Percentiles rank a stretch among this genome's conserved stretches.
Conservation (phyloP, 2,329 filamentous ascomycete species). For the Thielaviopsis populi region DNA sequence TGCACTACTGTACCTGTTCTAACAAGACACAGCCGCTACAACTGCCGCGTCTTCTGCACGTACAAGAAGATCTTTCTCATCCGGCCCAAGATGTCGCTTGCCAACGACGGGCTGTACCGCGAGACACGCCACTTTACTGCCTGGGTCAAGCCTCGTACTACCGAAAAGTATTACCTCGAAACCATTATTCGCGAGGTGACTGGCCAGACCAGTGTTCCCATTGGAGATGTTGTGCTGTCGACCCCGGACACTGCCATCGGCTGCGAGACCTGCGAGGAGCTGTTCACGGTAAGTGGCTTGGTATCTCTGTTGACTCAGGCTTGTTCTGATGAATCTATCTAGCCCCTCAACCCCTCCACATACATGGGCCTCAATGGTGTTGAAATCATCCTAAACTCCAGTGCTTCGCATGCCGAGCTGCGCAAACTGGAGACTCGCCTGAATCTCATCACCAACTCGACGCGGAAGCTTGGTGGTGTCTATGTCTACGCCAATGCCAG, state of each 20-base stretch:
- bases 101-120: conserved; percentile 27
- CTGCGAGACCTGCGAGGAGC: conserved; percentile 29
- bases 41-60: conserved; percentile 25
- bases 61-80: conserved; percentile 21
- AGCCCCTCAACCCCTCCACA: conserved; percentile 31
- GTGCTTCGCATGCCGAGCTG: conserved; percentile 32
- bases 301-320: background rate
- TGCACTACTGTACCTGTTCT: background rate
- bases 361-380: conserved; percentile 52
- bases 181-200: conserved; percentile 22
- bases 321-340: too few species aligned
- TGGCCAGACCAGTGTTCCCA: conserved; percentile 25
- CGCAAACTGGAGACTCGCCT: conserved; percentile 51
- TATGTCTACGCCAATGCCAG: conserved; percentile 32
- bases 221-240: conserved; percentile 29
- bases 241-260: conserved; percentile 28
- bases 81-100: conserved; percentile 23
- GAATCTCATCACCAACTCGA: conserved; percentile 51
- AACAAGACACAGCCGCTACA: conserved; percentile 23
- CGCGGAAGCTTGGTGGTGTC: conserved; percentile 43
- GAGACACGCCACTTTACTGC: conserved; percentile 29
- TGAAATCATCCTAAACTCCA: conserved; percentile 23
- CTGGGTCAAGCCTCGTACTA: conserved; percentile 25
- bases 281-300: conserved; percentile 19
- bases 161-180: conserved; percentile 27